Conservation (phyloP, 176 grass and related monocot species). For the Paspalum notatum region DNA sequence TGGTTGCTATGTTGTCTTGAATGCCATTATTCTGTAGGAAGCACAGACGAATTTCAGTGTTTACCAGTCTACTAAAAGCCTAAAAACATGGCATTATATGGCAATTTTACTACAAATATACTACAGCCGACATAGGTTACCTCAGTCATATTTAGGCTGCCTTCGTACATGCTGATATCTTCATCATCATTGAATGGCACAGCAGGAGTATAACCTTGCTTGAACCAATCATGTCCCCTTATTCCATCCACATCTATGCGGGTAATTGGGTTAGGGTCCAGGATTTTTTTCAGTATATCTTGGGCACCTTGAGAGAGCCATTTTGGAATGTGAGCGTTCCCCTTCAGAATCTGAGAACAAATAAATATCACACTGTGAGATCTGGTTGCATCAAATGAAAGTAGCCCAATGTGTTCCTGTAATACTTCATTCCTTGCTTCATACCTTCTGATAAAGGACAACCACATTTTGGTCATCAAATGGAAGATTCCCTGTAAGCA, state of each 20-base stretch:
- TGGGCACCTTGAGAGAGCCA: conserved; percentile 80
- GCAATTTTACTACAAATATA: conserved; percentile 2
- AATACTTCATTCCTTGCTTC: conserved; percentile 16
- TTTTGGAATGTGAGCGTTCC: conserved; percentile 77
- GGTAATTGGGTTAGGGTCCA: conserved; percentile 77
- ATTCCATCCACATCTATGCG: conserved; percentile 73
- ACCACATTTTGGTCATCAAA: conserved; percentile 80
- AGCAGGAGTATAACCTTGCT: conserved; percentile 67
- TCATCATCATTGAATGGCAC: conserved; percentile 68
- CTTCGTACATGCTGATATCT: conserved; percentile 40
- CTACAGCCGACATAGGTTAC: too few species aligned
- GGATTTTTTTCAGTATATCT: conserved; percentile 70
- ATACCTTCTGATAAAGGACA: conserved; percentile 82
- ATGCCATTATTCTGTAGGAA: conserved; percentile 55
- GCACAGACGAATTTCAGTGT: conserved; percentile 29
- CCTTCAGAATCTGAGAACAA: conserved; percentile 66
- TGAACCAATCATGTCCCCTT: conserved; percentile 84
- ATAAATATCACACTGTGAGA: conserved; percentile 30
- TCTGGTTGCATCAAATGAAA: conserved; percentile 17
- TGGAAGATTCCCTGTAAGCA: conserved; percentile 83
- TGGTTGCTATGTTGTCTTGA: conserved; percentile 52
- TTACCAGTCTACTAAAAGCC: conserved; percentile 14
- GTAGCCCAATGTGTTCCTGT: not conserved
- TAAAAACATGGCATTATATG: conserved; percentile 28
- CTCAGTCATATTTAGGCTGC: conserved; percentile 48